Evolutionary conservation across 306 rosid species (phyloP).

Genomic region (Casuarina equisetifolia): DNA sequence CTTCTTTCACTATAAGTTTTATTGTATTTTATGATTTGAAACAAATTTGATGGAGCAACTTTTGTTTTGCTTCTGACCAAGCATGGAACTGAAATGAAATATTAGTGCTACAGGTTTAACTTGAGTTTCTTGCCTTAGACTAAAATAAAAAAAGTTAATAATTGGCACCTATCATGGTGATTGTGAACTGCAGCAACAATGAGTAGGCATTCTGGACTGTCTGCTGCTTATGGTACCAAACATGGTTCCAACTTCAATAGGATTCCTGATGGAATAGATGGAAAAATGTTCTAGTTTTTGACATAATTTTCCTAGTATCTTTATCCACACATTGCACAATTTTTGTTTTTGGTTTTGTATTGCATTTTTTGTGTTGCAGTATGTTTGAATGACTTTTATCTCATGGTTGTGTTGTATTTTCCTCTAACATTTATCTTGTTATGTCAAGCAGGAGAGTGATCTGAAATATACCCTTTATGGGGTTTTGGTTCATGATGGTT

Average conservation of each 20-base stretch:
- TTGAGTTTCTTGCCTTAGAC: background rate
- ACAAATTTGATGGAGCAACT: background rate
- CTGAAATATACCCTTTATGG: slow-evolving; percentile 92
- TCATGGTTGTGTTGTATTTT: slow-evolving; percentile 4
- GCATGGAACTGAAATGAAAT: background rate
- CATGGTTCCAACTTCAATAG: background rate
- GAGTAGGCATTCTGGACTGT: background rate
- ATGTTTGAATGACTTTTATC: background rate
- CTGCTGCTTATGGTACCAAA: background rate
- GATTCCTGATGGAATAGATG: background rate
- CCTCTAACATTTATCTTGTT: slow-evolving; percentile 18
- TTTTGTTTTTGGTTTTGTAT: background rate
- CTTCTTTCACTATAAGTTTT: background rate
- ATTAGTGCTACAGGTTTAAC: background rate
- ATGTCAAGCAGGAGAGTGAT: slow-evolving; percentile 60
- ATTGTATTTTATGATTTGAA: background rate
- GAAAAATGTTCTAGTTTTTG: background rate
- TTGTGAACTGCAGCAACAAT: background rate
- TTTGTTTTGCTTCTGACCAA: background rate
- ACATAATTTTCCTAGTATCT: background rate
- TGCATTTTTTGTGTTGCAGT: background rate
- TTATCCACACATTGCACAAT: background rate
- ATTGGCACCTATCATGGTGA: background rate
- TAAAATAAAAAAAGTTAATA: too few species aligned
- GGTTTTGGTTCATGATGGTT: slow-evolving; percentile 88